These are phyloP conservation scores for Rubia yunnanensis DNA, from an alignment of 257 asterid genomes.

Conservation along the genomic window DNA sequence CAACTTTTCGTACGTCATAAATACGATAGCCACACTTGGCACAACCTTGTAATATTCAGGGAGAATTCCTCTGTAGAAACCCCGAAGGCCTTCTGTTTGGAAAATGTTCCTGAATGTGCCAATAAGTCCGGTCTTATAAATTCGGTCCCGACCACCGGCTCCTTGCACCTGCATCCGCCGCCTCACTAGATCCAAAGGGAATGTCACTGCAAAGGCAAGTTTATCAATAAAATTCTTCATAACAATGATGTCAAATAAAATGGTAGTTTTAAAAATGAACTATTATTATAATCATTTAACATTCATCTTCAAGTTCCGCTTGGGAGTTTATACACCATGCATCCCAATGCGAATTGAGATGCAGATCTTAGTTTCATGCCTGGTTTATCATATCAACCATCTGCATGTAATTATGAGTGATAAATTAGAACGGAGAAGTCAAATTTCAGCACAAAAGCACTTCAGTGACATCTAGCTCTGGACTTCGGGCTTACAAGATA, in stretches of 20 bases:
- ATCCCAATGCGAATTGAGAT: background rate
- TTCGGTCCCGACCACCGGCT: conserved; percentile 72
- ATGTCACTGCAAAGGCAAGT: conserved; percentile 47
- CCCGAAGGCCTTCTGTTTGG: conserved; percentile 46
- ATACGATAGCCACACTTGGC: conserved; percentile 70
- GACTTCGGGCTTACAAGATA: conserved; percentile 56
- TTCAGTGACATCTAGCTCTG: conserved; percentile 48
- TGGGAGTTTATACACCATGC: background rate
- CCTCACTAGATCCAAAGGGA: conserved; percentile 80
- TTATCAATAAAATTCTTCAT: background rate
- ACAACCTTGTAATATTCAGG: conserved; percentile 83
- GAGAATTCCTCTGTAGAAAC: conserved; percentile 68
- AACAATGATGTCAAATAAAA: background rate
- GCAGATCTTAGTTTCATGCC: conserved; percentile 5
- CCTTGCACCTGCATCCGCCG: conserved; percentile 87
- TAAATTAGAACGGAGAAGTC: background rate
- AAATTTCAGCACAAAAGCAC: conserved; percentile 15
- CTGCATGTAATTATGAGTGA: background rate
- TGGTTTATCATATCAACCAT: background rate
- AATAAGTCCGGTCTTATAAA: conserved; percentile 48
- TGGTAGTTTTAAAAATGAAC: background rate
- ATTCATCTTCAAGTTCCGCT: conserved; percentile 4
- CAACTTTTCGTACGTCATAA: conserved; percentile 75
- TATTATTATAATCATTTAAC: background rate
- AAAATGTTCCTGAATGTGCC: conserved; percentile 55